Base-by-base conservation (phyloP, 495 filamentous ascomycete genomes). In the Chaetomium cochliodes region DNA sequence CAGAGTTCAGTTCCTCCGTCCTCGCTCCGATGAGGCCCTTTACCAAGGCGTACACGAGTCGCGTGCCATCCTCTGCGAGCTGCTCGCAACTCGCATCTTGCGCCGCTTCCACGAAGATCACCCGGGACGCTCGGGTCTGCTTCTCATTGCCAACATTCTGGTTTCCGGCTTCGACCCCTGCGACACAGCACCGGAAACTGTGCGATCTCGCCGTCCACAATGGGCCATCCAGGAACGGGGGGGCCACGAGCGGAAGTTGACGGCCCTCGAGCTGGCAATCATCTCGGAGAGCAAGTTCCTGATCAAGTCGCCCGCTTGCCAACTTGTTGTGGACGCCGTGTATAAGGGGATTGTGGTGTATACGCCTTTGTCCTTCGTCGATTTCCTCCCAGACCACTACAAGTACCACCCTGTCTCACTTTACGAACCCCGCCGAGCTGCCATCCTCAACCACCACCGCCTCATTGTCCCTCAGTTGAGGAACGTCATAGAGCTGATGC, bases 311-410 rank as follows among this genome's bases (percentile, higher is more conserved):
- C 78, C 83, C 3, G 82, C 85, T 7, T 86, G 83, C 65, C 83
- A 86, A 69, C 83, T 82, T 60, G 80, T 87, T 11, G 82, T 88
- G 53, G 81, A 86, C 44, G 84, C 86, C 30, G 83, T 88, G 25
- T 84, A 85, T 63, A 74, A 77, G 30, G 86, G 86, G 5, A 69
- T 80, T 3, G 77, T 88, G 16, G 80, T 86, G 28, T 88, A 88
- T 63, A 88, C 86, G 2, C 86, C 86, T 0, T 77, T 80, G 0
- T 78, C 81, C 0, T 87, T 87, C 67, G 80, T 88, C 51, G 85
- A 88, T 67, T 87, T 88, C 37, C 67, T 88, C 22, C 86, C 86
- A 2, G 86, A 88, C 74, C 82, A 86, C 63, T 87, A 88, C 74
- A 88, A 88, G 68, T 77, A 84, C 66, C 84, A 85, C 67, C 82